Evolutionary conservation across 768 basidiomycete species (phyloP).

Genomic region (Stropharia rugosoannulata): DNA sequence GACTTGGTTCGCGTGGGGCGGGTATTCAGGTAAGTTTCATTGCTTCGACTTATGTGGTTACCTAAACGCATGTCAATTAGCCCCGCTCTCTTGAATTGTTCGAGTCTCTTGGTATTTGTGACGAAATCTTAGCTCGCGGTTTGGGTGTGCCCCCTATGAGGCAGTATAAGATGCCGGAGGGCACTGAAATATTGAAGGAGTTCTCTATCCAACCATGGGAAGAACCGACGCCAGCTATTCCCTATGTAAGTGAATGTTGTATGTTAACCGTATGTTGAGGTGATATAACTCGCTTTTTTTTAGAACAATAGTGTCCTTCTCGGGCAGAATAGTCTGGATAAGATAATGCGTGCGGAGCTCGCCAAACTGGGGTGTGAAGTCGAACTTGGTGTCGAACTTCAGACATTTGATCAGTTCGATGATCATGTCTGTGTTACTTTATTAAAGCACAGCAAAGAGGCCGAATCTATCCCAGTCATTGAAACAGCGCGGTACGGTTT

Average conservation of each 20-base stretch:
- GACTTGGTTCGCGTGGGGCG: slow-evolving; percentile 34
- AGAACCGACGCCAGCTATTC: slow-evolving; percentile 28
- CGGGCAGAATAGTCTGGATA: slow-evolving; percentile 34
- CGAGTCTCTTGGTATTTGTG: slow-evolving; percentile 32
- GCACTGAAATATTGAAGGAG: slow-evolving; percentile 22
- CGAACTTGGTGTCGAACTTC: slow-evolving; percentile 44
- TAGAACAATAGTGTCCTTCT: slow-evolving; percentile 11
- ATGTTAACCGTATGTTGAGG: background rate
- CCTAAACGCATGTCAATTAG: slow-evolving; percentile 17
- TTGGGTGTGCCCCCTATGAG: slow-evolving; percentile 20
- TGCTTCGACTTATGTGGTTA: background rate
- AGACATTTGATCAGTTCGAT: slow-evolving; percentile 36
- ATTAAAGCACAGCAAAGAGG: slow-evolving; percentile 13
- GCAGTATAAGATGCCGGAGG: slow-evolving; percentile 33
- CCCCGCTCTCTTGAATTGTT: slow-evolving; percentile 45
- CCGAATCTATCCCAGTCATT: slow-evolving; percentile 8
- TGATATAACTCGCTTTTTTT: background rate
- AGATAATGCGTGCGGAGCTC: slow-evolving; percentile 31
- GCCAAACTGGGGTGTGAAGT: slow-evolving; percentile 29
- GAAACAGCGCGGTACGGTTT: slow-evolving; percentile 32
- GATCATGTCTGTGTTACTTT: slow-evolving; percentile 36
- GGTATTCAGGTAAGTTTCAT: slow-evolving; percentile 29
- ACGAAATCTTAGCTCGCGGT: slow-evolving; percentile 29
- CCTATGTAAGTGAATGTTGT: slow-evolving; percentile 22
- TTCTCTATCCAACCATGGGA: slow-evolving; percentile 23